Conservation (phyloP, 768 basidiomycete species). For the Harrya chromipes region DNA sequence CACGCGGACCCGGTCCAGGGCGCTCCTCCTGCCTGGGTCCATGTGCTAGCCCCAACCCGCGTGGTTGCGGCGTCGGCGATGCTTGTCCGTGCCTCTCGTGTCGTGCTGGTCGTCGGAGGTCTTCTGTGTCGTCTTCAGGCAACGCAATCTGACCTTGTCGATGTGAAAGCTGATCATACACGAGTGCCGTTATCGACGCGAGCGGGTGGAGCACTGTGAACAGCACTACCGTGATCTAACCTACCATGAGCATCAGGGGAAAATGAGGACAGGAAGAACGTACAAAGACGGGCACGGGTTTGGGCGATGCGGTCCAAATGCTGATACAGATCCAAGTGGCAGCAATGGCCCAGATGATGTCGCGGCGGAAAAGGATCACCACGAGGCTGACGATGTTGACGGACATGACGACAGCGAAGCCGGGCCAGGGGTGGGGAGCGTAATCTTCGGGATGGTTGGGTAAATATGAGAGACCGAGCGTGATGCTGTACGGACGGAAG, state of each 20-base stretch:
- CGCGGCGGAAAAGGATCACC: conserved; percentile 54
- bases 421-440: conserved; percentile 63
- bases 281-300: conserved; percentile 64
- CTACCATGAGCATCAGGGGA: not conserved
- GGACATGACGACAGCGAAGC: conserved; percentile 62
- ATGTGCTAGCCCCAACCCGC: not conserved
- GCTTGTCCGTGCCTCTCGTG: conserved; percentile 8
- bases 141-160: conserved; percentile 40
- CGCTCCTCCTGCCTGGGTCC: conserved; percentile 1
- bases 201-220: conserved; percentile 71
- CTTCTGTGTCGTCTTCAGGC: conserved; percentile 37
- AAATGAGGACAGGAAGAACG: conserved; percentile 21
- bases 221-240: conserved; percentile 54
- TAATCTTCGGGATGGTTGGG: conserved; percentile 52
- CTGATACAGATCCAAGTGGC: conserved; percentile 72
- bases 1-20: conserved; percentile 37
- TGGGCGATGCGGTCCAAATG: conserved; percentile 58
- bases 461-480: conserved; percentile 59
- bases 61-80: not conserved
- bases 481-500: conserved; percentile 45
- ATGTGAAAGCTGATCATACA: conserved; percentile 33
- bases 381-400: conserved; percentile 60
- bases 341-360: conserved; percentile 73
- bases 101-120: not conserved
- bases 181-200: conserved; percentile 43